Conservation (phyloP, 139 green algal species). For the Astrephomene gubernaculifera region DNA sequence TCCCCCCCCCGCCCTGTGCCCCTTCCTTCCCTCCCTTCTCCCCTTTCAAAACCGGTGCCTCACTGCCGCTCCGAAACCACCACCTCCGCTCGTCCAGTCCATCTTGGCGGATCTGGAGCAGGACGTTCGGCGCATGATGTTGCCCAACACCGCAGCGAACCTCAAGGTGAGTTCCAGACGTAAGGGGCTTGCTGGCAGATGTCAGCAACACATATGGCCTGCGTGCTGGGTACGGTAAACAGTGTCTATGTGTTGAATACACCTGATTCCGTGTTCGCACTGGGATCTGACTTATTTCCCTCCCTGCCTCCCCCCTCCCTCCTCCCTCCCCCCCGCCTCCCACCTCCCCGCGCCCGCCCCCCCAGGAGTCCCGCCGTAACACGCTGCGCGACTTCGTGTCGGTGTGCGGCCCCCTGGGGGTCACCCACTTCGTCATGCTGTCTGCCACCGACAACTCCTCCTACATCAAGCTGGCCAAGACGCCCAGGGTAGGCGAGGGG, state of each 20-base stretch:
- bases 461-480: conserved; percentile 92
- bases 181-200: no score
- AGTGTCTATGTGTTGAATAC: no score
- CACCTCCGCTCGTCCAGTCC: conserved; percentile 53
- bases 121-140: conserved; percentile 93
- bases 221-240: no score
- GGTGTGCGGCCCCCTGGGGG: conserved; percentile 93
- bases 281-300: no score
- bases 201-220: no score
- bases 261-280: no score
- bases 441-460: conserved; percentile 83
- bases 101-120: conserved; percentile 85
- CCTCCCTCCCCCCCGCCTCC: not conserved
- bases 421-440: conserved; percentile 97
- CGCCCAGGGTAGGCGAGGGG: conserved; percentile 74
- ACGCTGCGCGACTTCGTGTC: conserved; percentile 96
- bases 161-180: conserved; percentile 79
- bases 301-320: not conserved
- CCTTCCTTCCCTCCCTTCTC: no score
- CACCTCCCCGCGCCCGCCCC: not conserved
- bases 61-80: not conserved
- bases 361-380: conserved; percentile 87
- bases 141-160: conserved; percentile 90
- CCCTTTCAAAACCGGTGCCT: no score
- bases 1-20: no score